Evolutionary conservation across 2,329 filamentous ascomycete species (phyloP), one percentile per base, ranked within the genome.

Genomic region (Phaeoacremonium minimum): DNA sequence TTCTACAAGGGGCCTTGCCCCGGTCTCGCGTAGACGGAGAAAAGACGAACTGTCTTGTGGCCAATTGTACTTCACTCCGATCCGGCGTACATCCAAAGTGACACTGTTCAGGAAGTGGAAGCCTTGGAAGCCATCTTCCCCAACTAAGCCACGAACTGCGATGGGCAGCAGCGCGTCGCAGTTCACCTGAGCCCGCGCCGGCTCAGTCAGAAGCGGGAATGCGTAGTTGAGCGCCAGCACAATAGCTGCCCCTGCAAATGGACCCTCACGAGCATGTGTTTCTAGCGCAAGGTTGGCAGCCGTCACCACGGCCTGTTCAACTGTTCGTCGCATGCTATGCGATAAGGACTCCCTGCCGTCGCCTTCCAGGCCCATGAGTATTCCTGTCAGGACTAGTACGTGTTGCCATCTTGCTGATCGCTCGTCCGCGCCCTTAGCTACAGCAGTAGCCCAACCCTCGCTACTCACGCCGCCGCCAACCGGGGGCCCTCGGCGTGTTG

Each of bases 241-340:
- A 18, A 91, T 75, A 6, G 75, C 72, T 6, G 58, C 66, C 7
- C 61, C 60, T 0, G 67, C 70, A 11, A 66, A 49, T 6, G 51
- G 58, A 1, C 60, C 66, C 9, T 69, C 66, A 30, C 61, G 55
- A 14, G 53, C 47, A 9, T 58, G 56, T 5, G 67, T 58, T 36
- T 69, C 61, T n/a, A 95, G 60, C 0, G 87, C 82, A n/a, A 93
- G 65, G 50, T 93, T 91, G 1, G 80, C 70, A 8, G 88, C 87
- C 19, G 75, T 80, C 7, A 87, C 80, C 20, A 95, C 73, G 3
- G 85, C 86, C 14, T 72, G 69, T 52, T 91, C 85, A 1, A 95
- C 66, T 29, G 77, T 87, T 20, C 67, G 73, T 31, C 82, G 73
- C 56, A 91, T 69, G 34, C 71, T 60, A 19, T 68, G 62, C 5